Evolutionary conservation across 2,329 filamentous ascomycete genomes (phyloP), one percentile per base, ranked within the genome.

Genomic region (Aspergillus versicolor): DNA sequence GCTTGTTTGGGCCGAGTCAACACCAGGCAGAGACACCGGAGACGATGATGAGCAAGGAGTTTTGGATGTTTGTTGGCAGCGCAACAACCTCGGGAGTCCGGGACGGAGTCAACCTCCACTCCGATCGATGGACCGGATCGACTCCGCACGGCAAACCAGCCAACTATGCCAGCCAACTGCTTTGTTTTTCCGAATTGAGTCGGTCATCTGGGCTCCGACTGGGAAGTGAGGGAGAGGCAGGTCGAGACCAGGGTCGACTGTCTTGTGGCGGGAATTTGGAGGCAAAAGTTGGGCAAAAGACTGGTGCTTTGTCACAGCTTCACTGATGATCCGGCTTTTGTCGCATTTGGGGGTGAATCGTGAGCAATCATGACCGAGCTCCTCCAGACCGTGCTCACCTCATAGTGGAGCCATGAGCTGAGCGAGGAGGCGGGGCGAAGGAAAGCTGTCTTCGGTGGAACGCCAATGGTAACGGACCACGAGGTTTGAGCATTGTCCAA

Each of bases 391-490:
- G 38, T 51, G 48, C 38, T 42, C 15, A 19, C 19, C 51, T 41
- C 12, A 46, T 12, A 15, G 51, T 53, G 51, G 54, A 50, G 47
- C 46, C 46, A 41, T 41, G 45, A 54, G 15, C 27, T 55, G 51
- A 49, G 34, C 50, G 42, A 38, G 41, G 46, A 47, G 46, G 45
- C 37, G 40, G 37, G 51, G 46, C 48, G 42, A 49, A 40, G 52
- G 51, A 46, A 52, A 53, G 21, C 32, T 22, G 43, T 27, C 43
- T n/a, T 32, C 15, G 30, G 21, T 21, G 19, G 21, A 53, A 54
- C 45, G 52, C 61, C 61, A 63, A 63, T 63, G 32, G 48, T 27
- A 44, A 47, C 24, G 42, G 22, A 58, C 61, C 61, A 63, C 61
- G 61, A 57, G 49, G 52, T 19, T 42, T 46, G 44, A 43, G 37